Evolutionary conservation across 2,329 filamentous ascomycete species (phyloP).

Genomic region (Cladosporium sp.): DNA sequence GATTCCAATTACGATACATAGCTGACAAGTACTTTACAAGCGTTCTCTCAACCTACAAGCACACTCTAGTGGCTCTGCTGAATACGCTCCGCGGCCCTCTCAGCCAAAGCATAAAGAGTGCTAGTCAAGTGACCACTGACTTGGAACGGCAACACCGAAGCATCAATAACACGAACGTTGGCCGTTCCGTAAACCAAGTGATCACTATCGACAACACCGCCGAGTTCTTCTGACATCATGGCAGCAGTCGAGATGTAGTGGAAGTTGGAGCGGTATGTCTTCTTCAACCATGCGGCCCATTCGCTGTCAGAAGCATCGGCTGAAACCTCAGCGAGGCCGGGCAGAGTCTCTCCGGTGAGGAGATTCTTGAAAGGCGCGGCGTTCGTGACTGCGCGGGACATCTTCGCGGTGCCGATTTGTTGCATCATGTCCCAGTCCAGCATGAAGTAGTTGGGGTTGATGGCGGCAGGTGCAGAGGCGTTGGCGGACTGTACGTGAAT

Average conservation of each 20-base stretch:
- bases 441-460: constrained; percentile 51
- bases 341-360: constrained; percentile 25
- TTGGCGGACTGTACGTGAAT: constrained; percentile 28
- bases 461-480: constrained; percentile 23
- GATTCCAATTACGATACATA: neutral
- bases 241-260: constrained; percentile 24
- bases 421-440: constrained; percentile 48
- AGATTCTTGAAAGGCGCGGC: constrained; percentile 40
- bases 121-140: constrained; percentile 26
- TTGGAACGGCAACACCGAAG: constrained; percentile 33
- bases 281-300: constrained; percentile 26
- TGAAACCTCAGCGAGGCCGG: constrained; percentile 16
- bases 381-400: constrained; percentile 41
- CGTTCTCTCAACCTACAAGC: neutral
- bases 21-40: neutral
- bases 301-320: constrained; percentile 24
- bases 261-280: constrained; percentile 27
- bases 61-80: neutral
- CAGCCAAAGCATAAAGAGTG: constrained; percentile 28
- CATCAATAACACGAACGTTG: constrained; percentile 31
- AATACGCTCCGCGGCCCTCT: constrained; percentile 29
- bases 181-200: constrained; percentile 28
- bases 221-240: constrained; percentile 22
- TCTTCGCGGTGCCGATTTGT: constrained; percentile 2
- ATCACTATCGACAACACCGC: constrained; percentile 29